These are phyloP conservation scores for Colletotrichum kahawae DNA, from an alignment of 2,329 filamentous ascomycete species.

Conservation along the genomic window DNA sequence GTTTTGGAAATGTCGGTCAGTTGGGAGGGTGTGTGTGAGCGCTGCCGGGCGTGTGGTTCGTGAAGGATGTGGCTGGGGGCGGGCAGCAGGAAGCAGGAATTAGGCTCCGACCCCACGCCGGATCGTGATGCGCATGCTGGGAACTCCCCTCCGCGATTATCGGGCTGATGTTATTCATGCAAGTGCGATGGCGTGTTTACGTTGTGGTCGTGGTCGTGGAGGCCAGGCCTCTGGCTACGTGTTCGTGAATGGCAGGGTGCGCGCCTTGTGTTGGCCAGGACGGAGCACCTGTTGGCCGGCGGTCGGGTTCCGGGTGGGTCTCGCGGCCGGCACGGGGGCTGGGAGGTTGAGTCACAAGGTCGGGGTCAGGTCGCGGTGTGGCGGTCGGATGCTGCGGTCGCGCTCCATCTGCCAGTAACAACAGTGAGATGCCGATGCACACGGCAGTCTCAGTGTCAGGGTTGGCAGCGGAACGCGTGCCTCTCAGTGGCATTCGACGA, in stretches of 20 bases:
- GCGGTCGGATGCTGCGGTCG: not conserved
- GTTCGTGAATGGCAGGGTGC: not conserved
- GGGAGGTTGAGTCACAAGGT: slow-evolving; percentile 15
- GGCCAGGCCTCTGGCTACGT: not conserved
- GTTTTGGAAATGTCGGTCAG: not conserved
- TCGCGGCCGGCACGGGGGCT: slow-evolving; percentile 11
- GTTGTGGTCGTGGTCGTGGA: not conserved
- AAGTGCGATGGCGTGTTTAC: not conserved
- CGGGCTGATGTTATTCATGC: not conserved
- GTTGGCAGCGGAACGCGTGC: not conserved
- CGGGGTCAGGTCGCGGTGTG: not conserved
- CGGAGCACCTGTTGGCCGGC: not conserved
- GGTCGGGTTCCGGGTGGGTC: slow-evolving; percentile 12
- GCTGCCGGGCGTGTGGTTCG: not conserved
- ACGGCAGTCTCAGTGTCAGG: not conserved
- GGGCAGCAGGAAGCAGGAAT: slow-evolving; percentile 18
- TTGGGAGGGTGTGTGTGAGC: not conserved
- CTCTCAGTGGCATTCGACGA: not conserved
- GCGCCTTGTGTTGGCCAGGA: not conserved
- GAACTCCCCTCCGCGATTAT: not conserved
- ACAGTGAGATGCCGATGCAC: not conserved
- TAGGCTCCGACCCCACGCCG: slow-evolving; percentile 13
- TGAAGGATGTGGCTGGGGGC: slow-evolving; percentile 14
- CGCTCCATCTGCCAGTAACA: not conserved
- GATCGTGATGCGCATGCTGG: not conserved